Evolutionary conservation across 805 yeast genomes (phyloP), one percentile per base, ranked within the genome.

Genomic region (Candida michaelii): DNA sequence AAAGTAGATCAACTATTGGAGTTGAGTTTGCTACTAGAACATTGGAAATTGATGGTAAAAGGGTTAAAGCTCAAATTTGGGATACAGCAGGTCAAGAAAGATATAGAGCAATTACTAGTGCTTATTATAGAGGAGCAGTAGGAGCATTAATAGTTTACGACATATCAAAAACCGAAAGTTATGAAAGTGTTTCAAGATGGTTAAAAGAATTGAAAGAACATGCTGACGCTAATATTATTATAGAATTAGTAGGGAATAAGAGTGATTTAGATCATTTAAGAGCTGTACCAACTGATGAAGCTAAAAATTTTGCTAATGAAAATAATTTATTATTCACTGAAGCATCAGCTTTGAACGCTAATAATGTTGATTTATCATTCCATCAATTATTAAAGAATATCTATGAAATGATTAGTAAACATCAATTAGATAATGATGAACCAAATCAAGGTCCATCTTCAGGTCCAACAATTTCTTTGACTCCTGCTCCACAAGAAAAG

Each of bases 81-180:
- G 99, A 91, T 66, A 91, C 99, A 27, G 99, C 99, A 2, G 99
- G 99, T 48, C 99, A 91, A 72, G 99, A 91, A 67, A 82, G 99
- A 65, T 91, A 93, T 73, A 81, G 99, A 56, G 98, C 99, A 34
- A 91, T 91, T 64, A 93, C 99, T 24, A 83, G 93, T 44, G 98
- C 98, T 5, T 91, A 91, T 70, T 91, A 91, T 65, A 79, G 99
- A 62, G 99, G 98, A 31, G 98, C 99, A 1, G 96, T 90, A 42
- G 99, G 99, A 46, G 98, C 98, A 3, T 76, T 91, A 56, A 85
- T 91, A 45, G 96, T 91, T 50, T 91, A 91, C 67, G 99, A 91
- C 69, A 91, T 91, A 57, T 81, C 97, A 46, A 91, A 91, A 72
- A 79, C 90, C 11, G 89, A 84, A 58, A 78, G 89, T 40, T 89